Conservation (phyloP, 176 grass and related monocot species). For the Dendrocalamus sinicus region DNA sequence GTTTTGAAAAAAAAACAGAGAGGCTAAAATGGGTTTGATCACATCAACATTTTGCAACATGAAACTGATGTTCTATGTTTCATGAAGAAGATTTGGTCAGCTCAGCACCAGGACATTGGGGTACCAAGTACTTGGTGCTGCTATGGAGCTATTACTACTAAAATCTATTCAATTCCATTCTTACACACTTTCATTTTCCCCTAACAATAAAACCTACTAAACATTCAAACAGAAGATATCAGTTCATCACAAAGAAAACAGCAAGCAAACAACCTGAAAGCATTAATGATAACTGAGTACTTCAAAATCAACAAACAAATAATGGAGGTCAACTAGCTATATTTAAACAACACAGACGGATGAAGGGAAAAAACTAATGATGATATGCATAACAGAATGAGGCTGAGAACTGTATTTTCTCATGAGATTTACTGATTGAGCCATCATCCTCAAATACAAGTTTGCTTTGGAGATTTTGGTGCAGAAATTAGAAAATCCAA, state of each 20-base stretch:
- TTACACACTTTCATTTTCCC: background rate
- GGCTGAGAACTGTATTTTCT: background rate
- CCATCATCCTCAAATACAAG: background rate
- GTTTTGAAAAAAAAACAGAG: background rate
- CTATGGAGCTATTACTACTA: background rate
- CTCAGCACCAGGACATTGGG: background rate
- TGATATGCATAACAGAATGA: background rate
- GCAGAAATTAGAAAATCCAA: background rate
- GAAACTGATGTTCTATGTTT: slow-evolving; percentile 8
- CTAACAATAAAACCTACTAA: background rate
- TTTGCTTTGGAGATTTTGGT: background rate
- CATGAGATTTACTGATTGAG: background rate
- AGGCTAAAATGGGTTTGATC: background rate
- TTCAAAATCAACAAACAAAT: slow-evolving; percentile 2
- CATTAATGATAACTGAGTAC: background rate
- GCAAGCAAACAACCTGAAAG: background rate
- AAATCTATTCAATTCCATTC: slow-evolving; percentile 5
- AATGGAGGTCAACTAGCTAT: background rate
- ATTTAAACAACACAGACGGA: background rate
- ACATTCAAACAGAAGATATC: background rate
- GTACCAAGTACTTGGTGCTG: background rate
- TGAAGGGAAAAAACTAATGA: background rate
- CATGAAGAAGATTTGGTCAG: slow-evolving; percentile 7
- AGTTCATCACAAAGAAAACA: background rate
- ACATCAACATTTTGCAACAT: slow-evolving; percentile 19